Evolutionary conservation across 345 rosid genomes (phyloP), one percentile per base, ranked within the genome.

Genomic region (Hypericum perforatum): DNA sequence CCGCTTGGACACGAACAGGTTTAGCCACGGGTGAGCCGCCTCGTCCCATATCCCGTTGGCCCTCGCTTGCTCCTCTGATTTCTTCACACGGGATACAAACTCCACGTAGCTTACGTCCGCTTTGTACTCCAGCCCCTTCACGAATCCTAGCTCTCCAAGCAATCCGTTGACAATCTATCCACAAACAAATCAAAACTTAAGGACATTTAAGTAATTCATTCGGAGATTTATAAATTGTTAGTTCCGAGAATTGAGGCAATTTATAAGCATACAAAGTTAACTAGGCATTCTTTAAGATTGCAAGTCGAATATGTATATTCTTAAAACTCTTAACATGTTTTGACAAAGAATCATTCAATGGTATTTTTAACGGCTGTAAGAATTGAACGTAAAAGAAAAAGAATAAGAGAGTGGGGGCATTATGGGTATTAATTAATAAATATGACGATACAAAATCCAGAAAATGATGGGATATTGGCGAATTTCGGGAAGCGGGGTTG

Each of bases 1-100:
- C 0, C 59, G 45, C 45, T 71, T 74, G 7, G 98, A 81, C 48
- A 91, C 83, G 49, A 87, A 79, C 50, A 91, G 62, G 63, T 91
- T 91, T 64, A 91, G 57, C 98, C 98, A 91, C 15, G 98, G 98
- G 76, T 91, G 98, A 4, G 98, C 88, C 10, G 80, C 63, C 39
- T 85, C n/a, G n/a, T n/a, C 94, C 96, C 98, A 88, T 7, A 75
- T 65, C 29, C 96, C 95, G 39, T 36, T 74, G 43, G 74, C 77
- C 59, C 63, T 79, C 0, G 95, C 95, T 0, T 71, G 62, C 32
- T 60, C 77, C 64, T 91, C 98, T 7, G 39, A 69, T 0, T 47
- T 77, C 54, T 78, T 83, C 49, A 91, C 98, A 7, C 98, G 82
- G 59, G 78, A 53, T 45, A 91, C 37, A 64, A 91, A 91, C 22